These are phyloP conservation scores for Aspergillus cavernicola DNA, from an alignment of 495 filamentous ascomycete genomes.

Conservation along the genomic window DNA sequence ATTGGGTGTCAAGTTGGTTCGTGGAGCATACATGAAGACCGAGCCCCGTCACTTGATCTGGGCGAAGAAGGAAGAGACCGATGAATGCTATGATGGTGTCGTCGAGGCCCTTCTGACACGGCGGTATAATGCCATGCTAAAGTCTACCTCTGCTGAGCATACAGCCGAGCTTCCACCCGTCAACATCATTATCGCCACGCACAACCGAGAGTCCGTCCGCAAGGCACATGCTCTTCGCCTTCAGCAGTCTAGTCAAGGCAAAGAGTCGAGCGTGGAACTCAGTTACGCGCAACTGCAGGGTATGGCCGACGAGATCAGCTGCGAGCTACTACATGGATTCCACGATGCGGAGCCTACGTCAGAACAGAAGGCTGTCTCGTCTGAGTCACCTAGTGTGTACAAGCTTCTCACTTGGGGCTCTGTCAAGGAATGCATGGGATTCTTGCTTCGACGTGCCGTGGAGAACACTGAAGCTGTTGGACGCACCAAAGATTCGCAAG, in stretches of 20 bases:
- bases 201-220: slow-evolving; percentile 79
- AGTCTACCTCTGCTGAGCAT: slow-evolving; percentile 31
- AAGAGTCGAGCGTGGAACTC: slow-evolving; percentile 53
- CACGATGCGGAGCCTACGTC: slow-evolving; percentile 22
- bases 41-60: slow-evolving; percentile 79
- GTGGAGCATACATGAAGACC: slow-evolving; percentile 81
- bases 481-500: slow-evolving; percentile 68
- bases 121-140: slow-evolving; percentile 49
- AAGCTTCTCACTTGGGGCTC: slow-evolving; percentile 94
- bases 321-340: slow-evolving; percentile 64
- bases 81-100: slow-evolving; percentile 60
- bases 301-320: slow-evolving; percentile 95
- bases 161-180: slow-evolving; percentile 54
- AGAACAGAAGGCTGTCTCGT: slow-evolving; percentile 10
- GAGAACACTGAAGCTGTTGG: slow-evolving; percentile 90
- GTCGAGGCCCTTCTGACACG: slow-evolving; percentile 55
- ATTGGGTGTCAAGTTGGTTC: slow-evolving; percentile 85
- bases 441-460: slow-evolving; percentile 75
- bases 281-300: slow-evolving; percentile 90
- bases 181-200: slow-evolving; percentile 79
- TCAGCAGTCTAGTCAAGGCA: slow-evolving; percentile 40
- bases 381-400: slow-evolving; percentile 60
- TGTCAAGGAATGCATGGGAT: slow-evolving; percentile 91
- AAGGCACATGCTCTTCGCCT: slow-evolving; percentile 61
- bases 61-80: slow-evolving; percentile 78